Base-by-base conservation (phyloP, 2,329 filamentous ascomycete species). In the Apiospora marii region DNA sequence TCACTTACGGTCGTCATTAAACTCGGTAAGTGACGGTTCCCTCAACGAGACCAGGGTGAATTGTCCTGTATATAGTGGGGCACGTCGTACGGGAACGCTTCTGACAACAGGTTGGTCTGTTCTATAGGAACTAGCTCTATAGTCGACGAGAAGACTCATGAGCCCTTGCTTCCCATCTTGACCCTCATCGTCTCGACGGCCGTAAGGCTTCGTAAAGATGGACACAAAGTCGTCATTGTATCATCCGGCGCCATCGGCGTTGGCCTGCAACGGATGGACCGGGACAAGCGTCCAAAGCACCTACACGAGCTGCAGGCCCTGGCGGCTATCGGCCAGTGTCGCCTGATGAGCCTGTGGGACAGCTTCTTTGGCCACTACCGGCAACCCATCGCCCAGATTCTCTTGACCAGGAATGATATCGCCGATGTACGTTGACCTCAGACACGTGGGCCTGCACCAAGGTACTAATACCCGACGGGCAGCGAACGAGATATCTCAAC, bases 191-290 rank as follows among this genome's bases (percentile, higher is more conserved):
- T 98, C 75, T 95, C 98, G 84, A 98, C 96, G 27, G 95, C 94
- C 19, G 93, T 96, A 71, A 93, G 92, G 80, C 87, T 99, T 61
- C 92, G 92, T 76, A 93, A 95, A 83, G 93, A 97, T 91, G 96
- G 96, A 69, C 95, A 99, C 82, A 91, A 92, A 78, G 96, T 99
- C 70, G 92, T 99, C 82, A 93, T 99, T 76, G 97, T 98, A 75
- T 99, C 96, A 2, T 99, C 96, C 0, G 96, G 96, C 73, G 96
- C 96, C 82, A 97, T 99, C 83, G 96, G 96, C 73, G 95, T 99
- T 74, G 96, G 95, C 8, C 87, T 99, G 74, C 91, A 94, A 72
- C 91, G 95, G 74, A 98, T 98, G 94, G 91, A 98, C 81, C 87
- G 97, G 73, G 91, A 94, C 41, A 93, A 93, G 79, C 90, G 94